phyloP scores from a whole-genome alignment of 768 basidiomycete genomes.

The Pleurotus pulmonarius region DNA sequence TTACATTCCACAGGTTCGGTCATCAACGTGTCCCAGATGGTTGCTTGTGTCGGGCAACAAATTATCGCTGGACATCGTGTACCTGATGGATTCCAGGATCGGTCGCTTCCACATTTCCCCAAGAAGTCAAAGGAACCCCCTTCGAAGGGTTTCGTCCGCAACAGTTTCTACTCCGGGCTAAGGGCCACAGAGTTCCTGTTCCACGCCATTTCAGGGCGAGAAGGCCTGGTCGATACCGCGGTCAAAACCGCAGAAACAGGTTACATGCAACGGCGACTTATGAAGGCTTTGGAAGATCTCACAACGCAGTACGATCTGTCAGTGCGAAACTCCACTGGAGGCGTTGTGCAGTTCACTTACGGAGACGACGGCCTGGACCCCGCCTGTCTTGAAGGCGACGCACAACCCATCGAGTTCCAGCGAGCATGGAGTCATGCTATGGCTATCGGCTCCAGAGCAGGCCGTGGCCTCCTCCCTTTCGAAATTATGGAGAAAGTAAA shows the following conservation, averaged over 20 bases:
- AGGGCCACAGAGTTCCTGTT: slow-evolving; percentile 95
- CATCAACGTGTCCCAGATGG: slow-evolving; percentile 99
- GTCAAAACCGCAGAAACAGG: slow-evolving; percentile 99
- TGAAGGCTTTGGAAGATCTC: slow-evolving; percentile 98
- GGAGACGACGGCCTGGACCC: slow-evolving; percentile 98
- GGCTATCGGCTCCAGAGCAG: slow-evolving; percentile 55
- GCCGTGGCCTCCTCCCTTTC: slow-evolving; percentile 75
- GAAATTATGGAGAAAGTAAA: slow-evolving; percentile 78
- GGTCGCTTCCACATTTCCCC: slow-evolving; percentile 97
- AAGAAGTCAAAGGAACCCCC: slow-evolving; percentile 96
- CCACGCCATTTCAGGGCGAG: slow-evolving; percentile 98
- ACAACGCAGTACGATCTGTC: slow-evolving; percentile 95
- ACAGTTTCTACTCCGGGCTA: slow-evolving; percentile 93
- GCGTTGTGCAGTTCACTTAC: slow-evolving; percentile 94
- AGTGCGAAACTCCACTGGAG: slow-evolving; percentile 91
- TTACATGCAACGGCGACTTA: slow-evolving; percentile 97
- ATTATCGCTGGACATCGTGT: slow-evolving; percentile 98
- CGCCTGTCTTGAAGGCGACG: slow-evolving; percentile 89
- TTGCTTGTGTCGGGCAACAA: slow-evolving; percentile 99
- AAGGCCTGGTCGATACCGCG: slow-evolving; percentile 98
- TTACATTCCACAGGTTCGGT: slow-evolving; percentile 63
- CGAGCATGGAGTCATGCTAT: slow-evolving; percentile 85
- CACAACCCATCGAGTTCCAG: slow-evolving; percentile 86
- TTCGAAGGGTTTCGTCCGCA: slow-evolving; percentile 96
- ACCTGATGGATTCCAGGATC: slow-evolving; percentile 97